phyloP scores from a whole-genome alignment of 352 stramenopile genomes.

The Thraustochytrium striatum region DNA sequence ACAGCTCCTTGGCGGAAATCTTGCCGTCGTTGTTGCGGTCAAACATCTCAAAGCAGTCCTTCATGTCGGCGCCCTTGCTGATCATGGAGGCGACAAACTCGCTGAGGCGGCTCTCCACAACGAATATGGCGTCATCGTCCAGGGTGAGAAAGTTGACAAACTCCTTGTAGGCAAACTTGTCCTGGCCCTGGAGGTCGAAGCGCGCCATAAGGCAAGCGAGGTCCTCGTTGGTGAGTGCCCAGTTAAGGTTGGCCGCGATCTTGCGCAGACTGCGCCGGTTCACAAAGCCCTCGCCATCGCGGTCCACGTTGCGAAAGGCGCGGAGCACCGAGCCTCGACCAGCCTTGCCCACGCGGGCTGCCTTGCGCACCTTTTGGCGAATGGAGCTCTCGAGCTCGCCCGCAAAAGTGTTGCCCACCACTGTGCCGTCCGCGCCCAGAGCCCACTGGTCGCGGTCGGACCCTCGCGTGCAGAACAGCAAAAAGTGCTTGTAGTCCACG shows the following conservation, averaged over 20 bases:
- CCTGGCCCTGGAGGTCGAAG: conserved; percentile 28
- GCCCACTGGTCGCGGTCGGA: conserved; percentile 43
- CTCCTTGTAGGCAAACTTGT: conserved; percentile 37
- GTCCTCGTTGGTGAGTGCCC: conserved; percentile 37
- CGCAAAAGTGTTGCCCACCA: conserved; percentile 24
- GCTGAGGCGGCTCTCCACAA: background rate
- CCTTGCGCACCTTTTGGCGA: conserved; percentile 27
- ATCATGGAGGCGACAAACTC: conserved; percentile 33
- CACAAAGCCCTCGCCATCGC: conserved; percentile 16
- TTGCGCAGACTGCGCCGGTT: conserved; percentile 22
- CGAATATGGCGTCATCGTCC: conserved; percentile 30
- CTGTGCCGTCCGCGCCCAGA: background rate
- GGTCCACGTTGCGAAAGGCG: conserved; percentile 10
- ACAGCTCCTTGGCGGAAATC: conserved; percentile 21
- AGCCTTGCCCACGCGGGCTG: background rate
- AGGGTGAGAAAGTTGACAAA: conserved; percentile 33
- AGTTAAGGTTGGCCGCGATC: conserved; percentile 6
- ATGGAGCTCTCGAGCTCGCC: conserved; percentile 31
- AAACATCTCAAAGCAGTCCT: conserved; percentile 29
- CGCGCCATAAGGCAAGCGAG: conserved; percentile 12
- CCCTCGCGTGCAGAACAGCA: conserved; percentile 26
- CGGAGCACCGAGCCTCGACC: background rate
- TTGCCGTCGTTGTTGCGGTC: conserved; percentile 30
- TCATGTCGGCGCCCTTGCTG: background rate
- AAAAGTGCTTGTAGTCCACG: conserved; percentile 42